These are phyloP conservation scores for Phytophthora ohioensis DNA, from an alignment of 352 stramenopile species.

Conservation along the genomic window DNA sequence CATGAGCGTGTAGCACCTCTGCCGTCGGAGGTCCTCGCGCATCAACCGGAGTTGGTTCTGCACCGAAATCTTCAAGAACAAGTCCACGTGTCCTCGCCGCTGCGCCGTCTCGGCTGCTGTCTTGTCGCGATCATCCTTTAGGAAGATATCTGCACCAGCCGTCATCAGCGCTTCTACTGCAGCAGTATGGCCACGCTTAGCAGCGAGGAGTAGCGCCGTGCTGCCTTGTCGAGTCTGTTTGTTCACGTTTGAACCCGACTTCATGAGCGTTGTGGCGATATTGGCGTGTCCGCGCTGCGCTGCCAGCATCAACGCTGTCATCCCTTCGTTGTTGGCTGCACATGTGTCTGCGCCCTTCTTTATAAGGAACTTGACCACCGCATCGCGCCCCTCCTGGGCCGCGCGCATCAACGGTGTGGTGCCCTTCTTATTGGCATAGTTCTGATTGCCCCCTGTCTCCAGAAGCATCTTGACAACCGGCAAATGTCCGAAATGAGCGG, in stretches of 20 bases:
- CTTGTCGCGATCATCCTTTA: constrained; percentile 90
- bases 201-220: constrained; percentile 83
- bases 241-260: constrained; percentile 87
- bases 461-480: constrained; percentile 78
- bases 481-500: constrained; percentile 86
- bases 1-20: constrained; percentile 80
- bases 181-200: constrained; percentile 82
- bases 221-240: constrained; percentile 89
- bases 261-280: constrained; percentile 85
- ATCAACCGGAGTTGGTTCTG: constrained; percentile 87
- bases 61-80: constrained; percentile 89
- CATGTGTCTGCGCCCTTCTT: constrained; percentile 72
- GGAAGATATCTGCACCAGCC: constrained; percentile 85
- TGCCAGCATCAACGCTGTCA: constrained; percentile 89
- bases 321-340: constrained; percentile 88
- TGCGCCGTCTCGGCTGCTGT: constrained; percentile 85
- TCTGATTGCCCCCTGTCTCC: constrained; percentile 71
- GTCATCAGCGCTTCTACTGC: constrained; percentile 85
- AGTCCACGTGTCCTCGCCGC: constrained; percentile 79
- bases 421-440: constrained; percentile 90
- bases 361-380: constrained; percentile 84
- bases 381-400: constrained; percentile 83
- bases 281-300: constrained; percentile 83
- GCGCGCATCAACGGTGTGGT: constrained; percentile 89
- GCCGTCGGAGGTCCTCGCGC: constrained; percentile 71